A percentile compares a stretch with the other conserved stretches of the same genome.
Evolutionary conservation across 129 eudicot species (phyloP).

Genomic region (Chrysanthemum seticuspe): DNA sequence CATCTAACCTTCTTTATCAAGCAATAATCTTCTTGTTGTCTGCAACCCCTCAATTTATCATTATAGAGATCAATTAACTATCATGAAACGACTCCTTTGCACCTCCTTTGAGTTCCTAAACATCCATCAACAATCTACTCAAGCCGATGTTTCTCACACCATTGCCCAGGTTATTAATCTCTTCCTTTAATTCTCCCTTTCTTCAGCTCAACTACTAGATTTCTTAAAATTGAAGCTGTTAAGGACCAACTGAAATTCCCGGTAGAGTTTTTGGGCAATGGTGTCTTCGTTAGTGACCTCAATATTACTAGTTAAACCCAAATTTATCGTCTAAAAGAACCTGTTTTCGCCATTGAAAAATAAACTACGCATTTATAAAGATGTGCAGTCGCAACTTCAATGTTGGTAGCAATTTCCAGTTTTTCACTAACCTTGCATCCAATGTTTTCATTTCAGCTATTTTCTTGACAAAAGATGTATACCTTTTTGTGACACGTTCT

Average conservation of each 20-base stretch:
- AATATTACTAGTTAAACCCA: slow-evolving; percentile 32
- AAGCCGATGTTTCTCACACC: neutral
- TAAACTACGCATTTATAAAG: slow-evolving; percentile 29
- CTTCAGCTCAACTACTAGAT: slow-evolving; percentile 27
- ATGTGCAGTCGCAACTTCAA: slow-evolving; percentile 25
- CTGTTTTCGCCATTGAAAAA: slow-evolving; percentile 16
- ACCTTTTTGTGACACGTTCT: slow-evolving; percentile 23
- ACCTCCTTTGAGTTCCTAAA: slow-evolving; percentile 17
- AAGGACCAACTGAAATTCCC: slow-evolving; percentile 38
- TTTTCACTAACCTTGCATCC: neutral
- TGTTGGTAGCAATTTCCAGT: slow-evolving; percentile 17
- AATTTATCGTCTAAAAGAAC: slow-evolving; percentile 9
- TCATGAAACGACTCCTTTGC: slow-evolving; percentile 30
- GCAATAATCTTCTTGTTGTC: neutral
- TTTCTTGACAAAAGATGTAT: slow-evolving; percentile 8
- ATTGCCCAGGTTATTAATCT: too few species aligned
- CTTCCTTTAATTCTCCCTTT: slow-evolving; percentile 11
- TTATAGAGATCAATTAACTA: slow-evolving; percentile 22
- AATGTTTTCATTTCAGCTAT: slow-evolving; percentile 16
- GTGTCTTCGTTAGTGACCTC: slow-evolving; percentile 21
- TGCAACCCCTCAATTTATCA: neutral
- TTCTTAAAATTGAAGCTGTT: slow-evolving; percentile 17
- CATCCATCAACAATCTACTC: slow-evolving; percentile 14
- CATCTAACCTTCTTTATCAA: neutral
- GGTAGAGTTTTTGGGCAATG: slow-evolving; percentile 15